phyloP scores from a whole-genome alignment of 2,329 filamentous ascomycete species.

The Podosphaera aphanis region DNA sequence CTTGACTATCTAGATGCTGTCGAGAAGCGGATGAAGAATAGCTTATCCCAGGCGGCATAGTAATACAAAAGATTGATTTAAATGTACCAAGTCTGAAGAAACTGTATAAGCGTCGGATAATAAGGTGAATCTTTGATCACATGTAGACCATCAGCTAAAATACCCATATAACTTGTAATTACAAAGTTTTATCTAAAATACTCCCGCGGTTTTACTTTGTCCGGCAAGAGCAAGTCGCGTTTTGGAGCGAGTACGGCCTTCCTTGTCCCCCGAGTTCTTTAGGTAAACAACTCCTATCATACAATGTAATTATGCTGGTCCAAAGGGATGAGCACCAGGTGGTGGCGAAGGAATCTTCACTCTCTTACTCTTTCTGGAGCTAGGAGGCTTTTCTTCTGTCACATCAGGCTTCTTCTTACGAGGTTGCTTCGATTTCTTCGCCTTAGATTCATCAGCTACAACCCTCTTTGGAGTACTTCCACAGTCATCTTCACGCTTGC shows the following conservation, averaged over 20 bases:
- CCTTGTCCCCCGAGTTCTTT: not conserved
- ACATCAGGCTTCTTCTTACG: slow-evolving; percentile 11
- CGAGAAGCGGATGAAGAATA: slow-evolving; percentile 60
- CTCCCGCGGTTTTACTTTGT: not conserved
- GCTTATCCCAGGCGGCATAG: not conserved
- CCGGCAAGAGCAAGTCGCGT: not conserved
- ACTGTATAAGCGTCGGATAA: not conserved
- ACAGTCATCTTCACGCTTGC: slow-evolving; percentile 27
- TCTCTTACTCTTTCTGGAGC: slow-evolving; percentile 28
- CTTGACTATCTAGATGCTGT: slow-evolving; percentile 80
- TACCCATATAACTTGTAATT: not conserved
- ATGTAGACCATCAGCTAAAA: no score
- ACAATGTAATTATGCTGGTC: slow-evolving; percentile 2
- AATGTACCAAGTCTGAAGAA: not conserved
- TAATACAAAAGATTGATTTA: not conserved
- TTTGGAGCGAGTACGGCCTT: not conserved
- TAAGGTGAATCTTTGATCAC: no score
- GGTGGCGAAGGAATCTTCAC: slow-evolving; percentile 18
- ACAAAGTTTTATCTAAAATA: not conserved
- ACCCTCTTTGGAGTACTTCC: slow-evolving; percentile 37
- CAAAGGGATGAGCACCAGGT: slow-evolving; percentile 6
- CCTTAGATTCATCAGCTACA: slow-evolving; percentile 8
- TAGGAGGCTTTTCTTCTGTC: slow-evolving; percentile 9
- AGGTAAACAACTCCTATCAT: not conserved
- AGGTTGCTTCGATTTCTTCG: slow-evolving; percentile 10